Evolutionary conservation across 306 rosid species (phyloP).

Genomic region (Casuarina glauca): DNA sequence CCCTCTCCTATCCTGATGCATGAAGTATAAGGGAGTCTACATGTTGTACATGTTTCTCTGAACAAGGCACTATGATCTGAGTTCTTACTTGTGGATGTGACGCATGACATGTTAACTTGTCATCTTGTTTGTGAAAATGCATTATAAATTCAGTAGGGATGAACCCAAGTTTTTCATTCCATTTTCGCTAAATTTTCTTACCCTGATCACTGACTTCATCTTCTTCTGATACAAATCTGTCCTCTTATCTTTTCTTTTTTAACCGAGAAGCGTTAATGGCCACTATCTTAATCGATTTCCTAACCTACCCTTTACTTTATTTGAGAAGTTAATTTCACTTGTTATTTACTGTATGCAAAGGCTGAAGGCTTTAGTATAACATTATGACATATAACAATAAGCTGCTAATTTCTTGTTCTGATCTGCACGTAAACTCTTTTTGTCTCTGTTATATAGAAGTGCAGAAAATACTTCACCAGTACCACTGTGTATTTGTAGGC

Average conservation of each 20-base stretch:
- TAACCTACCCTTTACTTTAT: too few species aligned
- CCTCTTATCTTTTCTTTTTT: too few species aligned
- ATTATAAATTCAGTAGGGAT: neutral
- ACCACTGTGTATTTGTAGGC: too few species aligned
- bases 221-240: neutral
- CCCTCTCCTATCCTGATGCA: conserved; percentile 12
- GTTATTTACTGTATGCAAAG: too few species aligned
- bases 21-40: neutral
- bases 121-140: neutral
- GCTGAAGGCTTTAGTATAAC: neutral
- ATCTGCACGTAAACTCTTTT: neutral
- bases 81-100: neutral
- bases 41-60: neutral
- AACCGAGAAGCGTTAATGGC: too few species aligned
- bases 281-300: neutral
- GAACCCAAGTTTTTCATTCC: too few species aligned
- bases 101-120: conserved; percentile 1
- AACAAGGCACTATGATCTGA: neutral
- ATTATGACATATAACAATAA: neutral
- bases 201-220: neutral
- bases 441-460: neutral
- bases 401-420: neutral
- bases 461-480: neutral
- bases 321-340: too few species aligned
- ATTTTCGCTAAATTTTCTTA: too few species aligned